Percentiles rank a stretch among this genome's conserved stretches.
These are phyloP conservation scores for Trypanosoma scelopori DNA, from an alignment of 208 protist genomes.

Conservation along the genomic window DNA sequence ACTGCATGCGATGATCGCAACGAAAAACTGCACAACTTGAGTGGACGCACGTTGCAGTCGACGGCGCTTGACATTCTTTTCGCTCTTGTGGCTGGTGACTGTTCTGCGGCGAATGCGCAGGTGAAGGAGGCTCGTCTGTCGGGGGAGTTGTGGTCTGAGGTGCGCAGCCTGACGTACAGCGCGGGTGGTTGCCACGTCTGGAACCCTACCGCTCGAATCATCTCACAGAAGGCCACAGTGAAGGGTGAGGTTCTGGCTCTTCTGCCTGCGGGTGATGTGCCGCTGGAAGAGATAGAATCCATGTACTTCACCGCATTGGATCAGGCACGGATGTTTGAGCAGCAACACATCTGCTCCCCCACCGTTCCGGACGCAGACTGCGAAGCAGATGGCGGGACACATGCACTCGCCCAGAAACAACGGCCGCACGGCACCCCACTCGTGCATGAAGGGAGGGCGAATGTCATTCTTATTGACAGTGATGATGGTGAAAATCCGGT, in stretches of 20 bases:
- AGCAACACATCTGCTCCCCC: not conserved
- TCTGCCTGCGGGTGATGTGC: constrained; percentile 10
- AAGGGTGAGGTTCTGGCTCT: constrained; percentile 27
- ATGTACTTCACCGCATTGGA: constrained; percentile 50
- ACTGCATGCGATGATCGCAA: not conserved
- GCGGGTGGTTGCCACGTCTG: not conserved
- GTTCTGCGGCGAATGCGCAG: constrained; percentile 13
- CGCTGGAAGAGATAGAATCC: constrained; percentile 12
- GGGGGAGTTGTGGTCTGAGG: constrained; percentile 9
- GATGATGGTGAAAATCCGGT: not conserved
- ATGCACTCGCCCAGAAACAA: not conserved
- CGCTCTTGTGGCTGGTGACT: constrained; percentile 29
- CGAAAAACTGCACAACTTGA: not conserved
- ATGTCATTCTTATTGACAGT: constrained; percentile 28
- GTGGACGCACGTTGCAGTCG: not conserved
- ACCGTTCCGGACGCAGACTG: not conserved
- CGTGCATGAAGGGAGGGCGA: not conserved
- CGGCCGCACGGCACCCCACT: not conserved
- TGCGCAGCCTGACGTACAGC: constrained; percentile 7
- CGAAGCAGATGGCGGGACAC: not conserved
- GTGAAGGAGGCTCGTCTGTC: constrained; percentile 9
- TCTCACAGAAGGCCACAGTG: not conserved
- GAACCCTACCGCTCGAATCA: constrained; percentile 10
- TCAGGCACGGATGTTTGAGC: constrained; percentile 37
- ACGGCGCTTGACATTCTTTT: constrained; percentile 31